phyloP scores from a whole-genome alignment of 371 early-diverging fungal species.

The Lichtheimia corymbifera region DNA sequence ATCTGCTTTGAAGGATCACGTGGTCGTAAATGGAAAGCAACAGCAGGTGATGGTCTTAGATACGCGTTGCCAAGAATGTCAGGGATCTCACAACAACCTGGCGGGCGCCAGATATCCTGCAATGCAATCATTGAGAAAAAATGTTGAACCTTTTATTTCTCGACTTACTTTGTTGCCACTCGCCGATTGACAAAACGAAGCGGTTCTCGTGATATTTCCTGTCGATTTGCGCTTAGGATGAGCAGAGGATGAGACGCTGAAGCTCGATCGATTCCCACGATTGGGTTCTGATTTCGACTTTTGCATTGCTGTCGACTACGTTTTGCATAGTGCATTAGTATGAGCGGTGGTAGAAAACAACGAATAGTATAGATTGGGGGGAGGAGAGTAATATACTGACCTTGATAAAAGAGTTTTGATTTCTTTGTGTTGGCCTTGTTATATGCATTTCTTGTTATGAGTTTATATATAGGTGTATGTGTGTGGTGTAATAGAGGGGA shows the following conservation, averaged over 20 bases:
- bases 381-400: too few species aligned
- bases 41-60: constrained; percentile 33
- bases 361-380: too few species aligned
- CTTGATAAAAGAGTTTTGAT: too few species aligned
- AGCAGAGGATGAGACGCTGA: constrained; percentile 1
- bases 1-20: constrained; percentile 40
- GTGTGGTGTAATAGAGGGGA: neutral
- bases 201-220: constrained; percentile 34
- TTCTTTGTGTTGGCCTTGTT: neutral
- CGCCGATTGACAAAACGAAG: constrained; percentile 14
- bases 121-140: neutral
- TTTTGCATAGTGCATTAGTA: too few species aligned
- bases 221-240: constrained; percentile 47
- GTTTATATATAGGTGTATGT: neutral
- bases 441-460: constrained; percentile 2
- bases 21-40: constrained; percentile 30
- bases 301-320: constrained; percentile 31
- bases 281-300: constrained; percentile 44
- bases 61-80: constrained; percentile 36
- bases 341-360: too few species aligned
- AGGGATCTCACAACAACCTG: constrained; percentile 32
- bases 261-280: constrained; percentile 9
- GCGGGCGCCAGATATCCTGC: constrained; percentile 19
- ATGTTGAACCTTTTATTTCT: neutral
- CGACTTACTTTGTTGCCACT: neutral